A percentile compares a stretch with the other conserved stretches of the same genome.
These are phyloP conservation scores for Wickerhamomyces kurtzmanii DNA, from an alignment of 805 yeast species.

Conservation along the genomic window DNA sequence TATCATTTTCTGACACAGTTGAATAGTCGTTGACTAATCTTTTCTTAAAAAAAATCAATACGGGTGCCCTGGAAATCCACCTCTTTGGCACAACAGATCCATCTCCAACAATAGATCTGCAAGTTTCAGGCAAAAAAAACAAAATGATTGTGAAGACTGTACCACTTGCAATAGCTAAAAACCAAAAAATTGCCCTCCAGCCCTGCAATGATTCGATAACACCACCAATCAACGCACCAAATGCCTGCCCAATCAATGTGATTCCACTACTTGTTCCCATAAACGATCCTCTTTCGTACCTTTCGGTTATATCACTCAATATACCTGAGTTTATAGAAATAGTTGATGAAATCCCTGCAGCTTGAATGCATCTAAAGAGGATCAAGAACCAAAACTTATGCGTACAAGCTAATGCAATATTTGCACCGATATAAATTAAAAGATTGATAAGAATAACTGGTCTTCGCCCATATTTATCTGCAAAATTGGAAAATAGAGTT, in stretches of 20 bases:
- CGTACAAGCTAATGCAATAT: slow-evolving; percentile 56
- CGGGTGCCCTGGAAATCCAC: slow-evolving; percentile 33
- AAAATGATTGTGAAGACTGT: slow-evolving; percentile 23
- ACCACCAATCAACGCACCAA: slow-evolving; percentile 66
- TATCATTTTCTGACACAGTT: slow-evolving; percentile 16
- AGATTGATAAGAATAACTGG: slow-evolving; percentile 52
- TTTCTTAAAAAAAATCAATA: slow-evolving; percentile 15
- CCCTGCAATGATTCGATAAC: slow-evolving; percentile 31
- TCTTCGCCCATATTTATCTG: slow-evolving; percentile 67
- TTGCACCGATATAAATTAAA: slow-evolving; percentile 45
- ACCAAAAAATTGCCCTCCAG: slow-evolving; percentile 80
- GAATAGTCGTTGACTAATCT: slow-evolving; percentile 17
- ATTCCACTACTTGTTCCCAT: slow-evolving; percentile 60
- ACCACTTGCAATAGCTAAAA: slow-evolving; percentile 58
- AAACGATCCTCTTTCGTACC: slow-evolving; percentile 59
- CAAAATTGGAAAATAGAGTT: slow-evolving; percentile 52
- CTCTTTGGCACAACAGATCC: slow-evolving; percentile 48
- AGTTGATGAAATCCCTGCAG: slow-evolving; percentile 68
- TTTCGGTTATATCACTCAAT: slow-evolving; percentile 62
- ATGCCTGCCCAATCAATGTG: slow-evolving; percentile 62
- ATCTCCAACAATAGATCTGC: slow-evolving; percentile 63
- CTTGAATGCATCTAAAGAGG: slow-evolving; percentile 65
- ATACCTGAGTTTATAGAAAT: slow-evolving; percentile 63
- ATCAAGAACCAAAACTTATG: slow-evolving; percentile 51
- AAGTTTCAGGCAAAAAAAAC: slow-evolving; percentile 63